Percentiles rank a stretch among this genome's conserved stretches.
phyloP scores from a whole-genome alignment of 495 filamentous ascomycete genomes.

The Penicillium odoratum region DNA sequence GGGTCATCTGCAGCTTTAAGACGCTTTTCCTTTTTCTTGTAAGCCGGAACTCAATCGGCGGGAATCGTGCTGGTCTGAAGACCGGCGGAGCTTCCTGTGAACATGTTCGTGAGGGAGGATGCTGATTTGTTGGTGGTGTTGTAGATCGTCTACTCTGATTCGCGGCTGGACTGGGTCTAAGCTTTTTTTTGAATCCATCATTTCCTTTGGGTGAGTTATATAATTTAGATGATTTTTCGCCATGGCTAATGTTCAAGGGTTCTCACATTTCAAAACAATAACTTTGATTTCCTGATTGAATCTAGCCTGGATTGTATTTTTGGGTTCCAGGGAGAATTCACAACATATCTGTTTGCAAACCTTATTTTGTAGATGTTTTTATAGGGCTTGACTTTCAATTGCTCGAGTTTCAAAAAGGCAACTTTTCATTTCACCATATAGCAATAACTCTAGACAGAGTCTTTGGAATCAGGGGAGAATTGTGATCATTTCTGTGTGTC shows the following conservation, averaged over 20 bases:
- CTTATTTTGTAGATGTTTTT: no score
- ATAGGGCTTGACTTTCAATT: no score
- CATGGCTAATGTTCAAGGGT: not conserved
- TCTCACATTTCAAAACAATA: not conserved
- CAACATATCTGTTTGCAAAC: no score
- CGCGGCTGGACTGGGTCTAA: not conserved
- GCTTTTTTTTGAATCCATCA: not conserved
- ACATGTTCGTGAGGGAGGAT: conserved; percentile 1
- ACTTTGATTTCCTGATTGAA: no score
- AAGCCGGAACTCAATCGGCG: conserved; percentile 11
- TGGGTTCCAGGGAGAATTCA: no score
- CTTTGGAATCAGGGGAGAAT: no score
- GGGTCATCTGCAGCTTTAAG: conserved; percentile 10
- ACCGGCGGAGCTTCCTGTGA: not conserved
- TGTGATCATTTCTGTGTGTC: no score
- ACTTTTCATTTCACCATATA: no score
- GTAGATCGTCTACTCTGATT: not conserved
- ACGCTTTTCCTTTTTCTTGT: conserved; percentile 9
- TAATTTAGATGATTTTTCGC: not conserved
- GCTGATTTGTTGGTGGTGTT: not conserved
- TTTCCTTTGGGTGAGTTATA: not conserved
- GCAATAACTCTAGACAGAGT: no score
- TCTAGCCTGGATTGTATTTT: no score
- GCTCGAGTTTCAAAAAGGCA: no score
- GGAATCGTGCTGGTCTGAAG: conserved; percentile 6